A percentile compares a stretch with the other conserved stretches of the same genome.
Conservation (phyloP, 2,329 filamentous ascomycete species). For the Epichloe scottii region DNA sequence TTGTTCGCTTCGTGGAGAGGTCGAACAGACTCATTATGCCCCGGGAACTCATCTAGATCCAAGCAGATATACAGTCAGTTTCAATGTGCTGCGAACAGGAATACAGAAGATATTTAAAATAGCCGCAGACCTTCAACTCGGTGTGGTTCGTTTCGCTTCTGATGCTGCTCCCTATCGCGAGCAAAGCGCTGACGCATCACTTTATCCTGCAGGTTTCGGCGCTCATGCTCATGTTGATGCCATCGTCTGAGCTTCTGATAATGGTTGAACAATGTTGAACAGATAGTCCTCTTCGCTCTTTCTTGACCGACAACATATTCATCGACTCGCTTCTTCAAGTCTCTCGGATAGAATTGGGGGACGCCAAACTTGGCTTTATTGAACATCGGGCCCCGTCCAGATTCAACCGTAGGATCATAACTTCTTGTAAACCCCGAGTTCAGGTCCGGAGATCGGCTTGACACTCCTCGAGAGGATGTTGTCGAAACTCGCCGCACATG, state of each 20-base stretch:
- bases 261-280: constrained; percentile 90
- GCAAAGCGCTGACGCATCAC: constrained; percentile 57
- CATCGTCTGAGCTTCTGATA: constrained; percentile 78
- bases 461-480: constrained; percentile 7
- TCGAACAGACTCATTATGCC: constrained; percentile 35
- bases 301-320: constrained; percentile 96
- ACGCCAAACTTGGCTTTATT: constrained; percentile 44
- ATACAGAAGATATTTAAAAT: neutral
- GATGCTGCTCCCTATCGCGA: constrained; percentile 49
- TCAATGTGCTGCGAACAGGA: neutral
- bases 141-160: constrained; percentile 47
- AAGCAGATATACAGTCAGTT: constrained; percentile 21
- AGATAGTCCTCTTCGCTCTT: constrained; percentile 84
- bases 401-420: constrained; percentile 42
- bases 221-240: constrained; percentile 61
- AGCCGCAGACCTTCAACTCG: constrained; percentile 60
- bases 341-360: constrained; percentile 50
- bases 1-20: constrained; percentile 25
- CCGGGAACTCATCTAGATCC: constrained; percentile 41
- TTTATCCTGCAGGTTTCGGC: constrained; percentile 47
- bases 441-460: constrained; percentile 35
- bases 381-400: constrained; percentile 48
- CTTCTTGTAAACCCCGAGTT: constrained; percentile 45
- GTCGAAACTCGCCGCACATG: constrained; percentile 1
- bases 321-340: constrained; percentile 82